Evolutionary conservation across 2,329 filamentous ascomycete genomes (phyloP).

Genomic region (Penicillium hordei): DNA sequence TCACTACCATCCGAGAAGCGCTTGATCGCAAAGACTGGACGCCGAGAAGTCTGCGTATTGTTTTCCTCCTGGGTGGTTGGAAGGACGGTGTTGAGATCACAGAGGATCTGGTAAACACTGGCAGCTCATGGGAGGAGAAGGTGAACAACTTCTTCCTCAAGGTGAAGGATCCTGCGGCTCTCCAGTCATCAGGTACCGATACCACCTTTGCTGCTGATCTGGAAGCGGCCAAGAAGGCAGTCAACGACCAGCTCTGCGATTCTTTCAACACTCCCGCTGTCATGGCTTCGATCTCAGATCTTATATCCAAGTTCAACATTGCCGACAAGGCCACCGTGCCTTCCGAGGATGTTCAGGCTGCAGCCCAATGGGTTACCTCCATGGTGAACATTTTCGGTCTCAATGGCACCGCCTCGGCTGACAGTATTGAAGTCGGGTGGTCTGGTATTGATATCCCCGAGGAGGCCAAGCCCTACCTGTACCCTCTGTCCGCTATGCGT

Average conservation of each 20-base stretch:
- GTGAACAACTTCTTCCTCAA: constrained; percentile 70
- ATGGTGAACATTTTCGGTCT: constrained; percentile 84
- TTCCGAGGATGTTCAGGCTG: constrained; percentile 48
- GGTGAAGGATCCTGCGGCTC: constrained; percentile 48
- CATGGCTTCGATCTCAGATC: constrained; percentile 73
- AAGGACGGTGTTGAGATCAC: constrained; percentile 90
- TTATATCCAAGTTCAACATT: constrained; percentile 75
- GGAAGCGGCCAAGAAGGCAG: constrained; percentile 54
- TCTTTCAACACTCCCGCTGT: constrained; percentile 84
- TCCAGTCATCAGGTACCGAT: constrained; percentile 28
- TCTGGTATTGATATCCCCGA: constrained; percentile 63
- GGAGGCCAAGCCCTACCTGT: constrained; percentile 60
- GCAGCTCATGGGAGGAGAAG: constrained; percentile 75
- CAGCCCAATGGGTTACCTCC: constrained; percentile 77
- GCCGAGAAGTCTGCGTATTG: constrained; percentile 74
- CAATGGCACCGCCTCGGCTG: constrained; percentile 41
- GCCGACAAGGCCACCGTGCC: constrained; percentile 49
- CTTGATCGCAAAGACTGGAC: constrained; percentile 70
- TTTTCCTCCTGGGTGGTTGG: constrained; percentile 87
- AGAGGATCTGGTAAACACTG: constrained; percentile 72
- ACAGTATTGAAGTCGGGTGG: constrained; percentile 58
- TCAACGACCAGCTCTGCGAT: constrained; percentile 69
- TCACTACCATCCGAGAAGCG: constrained; percentile 87
- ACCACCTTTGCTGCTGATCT: constrained; percentile 51
- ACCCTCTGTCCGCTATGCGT: constrained; percentile 57